Evolutionary conservation across 176 grass and related monocot genomes (phyloP).

Genomic region (Urochloa ruziziensis): DNA sequence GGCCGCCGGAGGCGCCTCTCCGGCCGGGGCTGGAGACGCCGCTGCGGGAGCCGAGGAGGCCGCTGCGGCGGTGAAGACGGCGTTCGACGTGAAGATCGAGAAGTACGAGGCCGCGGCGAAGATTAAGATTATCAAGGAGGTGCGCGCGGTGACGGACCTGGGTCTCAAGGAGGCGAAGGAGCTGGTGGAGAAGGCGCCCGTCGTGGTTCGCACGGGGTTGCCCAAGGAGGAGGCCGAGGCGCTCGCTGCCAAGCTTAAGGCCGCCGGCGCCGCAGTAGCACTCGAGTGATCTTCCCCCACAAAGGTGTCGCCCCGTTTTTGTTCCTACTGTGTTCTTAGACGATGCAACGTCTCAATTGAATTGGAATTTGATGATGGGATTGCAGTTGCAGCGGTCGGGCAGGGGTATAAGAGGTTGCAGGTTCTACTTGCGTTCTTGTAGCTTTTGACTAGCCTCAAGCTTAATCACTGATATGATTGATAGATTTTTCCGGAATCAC

Average conservation of each 20-base stretch:
- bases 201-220: conserved; percentile 74
- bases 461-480: conserved; percentile 11
- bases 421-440: conserved; percentile 32
- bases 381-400: neutral
- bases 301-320: conserved; percentile 39
- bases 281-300: conserved; percentile 68
- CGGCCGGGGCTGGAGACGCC: conserved; percentile 19
- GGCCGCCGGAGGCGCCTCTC: neutral
- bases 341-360: conserved; percentile 16
- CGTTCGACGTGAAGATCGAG: conserved; percentile 88
- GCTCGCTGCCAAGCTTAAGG: conserved; percentile 87
- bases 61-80: conserved; percentile 51
- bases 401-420: neutral
- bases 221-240: conserved; percentile 95
- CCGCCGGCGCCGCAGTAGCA: conserved; percentile 69
- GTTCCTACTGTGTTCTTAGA: conserved; percentile 16
- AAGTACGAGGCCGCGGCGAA: conserved; percentile 93
- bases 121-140: conserved; percentile 99
- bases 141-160: conserved; percentile 82
- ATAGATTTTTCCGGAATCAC: conserved; percentile 17
- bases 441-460: conserved; percentile 30
- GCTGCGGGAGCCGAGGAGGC: conserved; percentile 32
- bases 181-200: conserved; percentile 89
- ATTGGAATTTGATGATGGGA: conserved; percentile 16
- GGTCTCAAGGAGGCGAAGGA: conserved; percentile 97